phyloP scores from a whole-genome alignment of 2,329 filamentous ascomycete genomes.

The Thermoascus crustaceus region DNA sequence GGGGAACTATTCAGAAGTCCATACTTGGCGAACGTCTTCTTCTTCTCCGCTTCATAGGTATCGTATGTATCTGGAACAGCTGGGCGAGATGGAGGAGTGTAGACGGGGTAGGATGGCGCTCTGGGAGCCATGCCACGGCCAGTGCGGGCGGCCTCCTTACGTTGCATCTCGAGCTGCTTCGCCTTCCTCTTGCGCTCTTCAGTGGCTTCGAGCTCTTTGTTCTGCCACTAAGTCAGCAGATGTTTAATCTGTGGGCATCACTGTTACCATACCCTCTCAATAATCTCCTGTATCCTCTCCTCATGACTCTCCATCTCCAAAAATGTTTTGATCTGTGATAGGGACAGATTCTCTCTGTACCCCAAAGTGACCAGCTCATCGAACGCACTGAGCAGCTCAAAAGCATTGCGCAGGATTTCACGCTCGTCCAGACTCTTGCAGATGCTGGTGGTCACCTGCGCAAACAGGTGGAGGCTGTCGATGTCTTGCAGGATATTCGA shows the following conservation, averaged over 20 bases:
- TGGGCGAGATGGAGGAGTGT: slow-evolving; percentile 69
- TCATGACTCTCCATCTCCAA: slow-evolving; percentile 99
- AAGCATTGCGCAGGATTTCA: slow-evolving; percentile 90
- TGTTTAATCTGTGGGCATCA: slow-evolving; percentile 7
- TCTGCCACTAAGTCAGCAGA: slow-evolving; percentile 47
- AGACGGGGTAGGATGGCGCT: slow-evolving; percentile 78
- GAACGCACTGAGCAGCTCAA: slow-evolving; percentile 91
- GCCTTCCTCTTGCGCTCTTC: slow-evolving; percentile 98
- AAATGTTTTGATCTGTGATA: slow-evolving; percentile 98
- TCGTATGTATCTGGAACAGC: slow-evolving; percentile 77
- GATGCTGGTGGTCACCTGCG: slow-evolving; percentile 91
- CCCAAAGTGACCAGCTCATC: slow-evolving; percentile 94
- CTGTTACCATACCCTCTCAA: slow-evolving; percentile 60
- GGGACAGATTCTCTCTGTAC: slow-evolving; percentile 90
- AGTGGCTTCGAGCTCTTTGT: slow-evolving; percentile 96
- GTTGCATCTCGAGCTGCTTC: slow-evolving; percentile 97
- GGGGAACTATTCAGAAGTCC: slow-evolving; percentile 20
- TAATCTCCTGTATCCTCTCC: slow-evolving; percentile 97
- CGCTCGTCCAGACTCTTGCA: slow-evolving; percentile 94
- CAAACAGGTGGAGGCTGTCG: slow-evolving; percentile 94
- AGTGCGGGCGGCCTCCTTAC: slow-evolving; percentile 83
- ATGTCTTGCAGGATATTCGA: slow-evolving; percentile 99
- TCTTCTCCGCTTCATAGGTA: slow-evolving; percentile 94
- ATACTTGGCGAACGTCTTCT: slow-evolving; percentile 77
- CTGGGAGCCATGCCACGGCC: slow-evolving; percentile 61